phyloP scores from a whole-genome alignment of 345 rosid genomes.

The Aquilaria yunnanensis region DNA sequence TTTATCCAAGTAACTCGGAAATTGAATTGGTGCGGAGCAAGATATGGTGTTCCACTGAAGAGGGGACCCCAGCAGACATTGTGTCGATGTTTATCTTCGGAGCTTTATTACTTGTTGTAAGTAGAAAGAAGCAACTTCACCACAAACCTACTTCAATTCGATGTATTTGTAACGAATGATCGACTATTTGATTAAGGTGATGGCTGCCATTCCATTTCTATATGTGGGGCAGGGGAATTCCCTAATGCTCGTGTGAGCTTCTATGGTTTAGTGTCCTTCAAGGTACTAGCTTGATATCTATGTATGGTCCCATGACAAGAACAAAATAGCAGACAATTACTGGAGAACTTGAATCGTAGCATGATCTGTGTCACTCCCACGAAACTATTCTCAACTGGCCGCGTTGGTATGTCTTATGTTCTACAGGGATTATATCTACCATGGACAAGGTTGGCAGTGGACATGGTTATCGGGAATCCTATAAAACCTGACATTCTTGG shows the following conservation, averaged over 20 bases:
- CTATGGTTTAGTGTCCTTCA: constrained; percentile 48
- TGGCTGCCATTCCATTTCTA: constrained; percentile 36
- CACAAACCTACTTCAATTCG: not conserved
- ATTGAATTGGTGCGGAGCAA: constrained; percentile 31
- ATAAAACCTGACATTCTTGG: constrained; percentile 47
- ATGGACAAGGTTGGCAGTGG: constrained; percentile 60
- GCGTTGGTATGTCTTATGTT: not conserved
- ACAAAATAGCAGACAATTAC: too few relatives aligned
- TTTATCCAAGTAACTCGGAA: too few relatives aligned
- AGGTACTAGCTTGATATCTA: constrained; percentile 23
- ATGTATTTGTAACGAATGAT: not conserved
- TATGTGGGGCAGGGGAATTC: constrained; percentile 23
- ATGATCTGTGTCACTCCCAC: too few relatives aligned
- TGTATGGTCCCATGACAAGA: too few relatives aligned
- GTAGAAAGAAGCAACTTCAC: not conserved
- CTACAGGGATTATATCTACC: constrained; percentile 62
- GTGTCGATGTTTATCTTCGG: constrained; percentile 68
- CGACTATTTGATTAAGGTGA: constrained; percentile 21
- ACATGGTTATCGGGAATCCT: constrained; percentile 42
- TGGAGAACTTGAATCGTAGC: too few relatives aligned
- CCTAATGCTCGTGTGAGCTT: constrained; percentile 47
- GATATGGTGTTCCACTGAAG: constrained; percentile 54
- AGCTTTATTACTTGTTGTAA: constrained; percentile 56
- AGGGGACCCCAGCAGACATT: constrained; percentile 55
- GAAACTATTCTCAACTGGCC: not conserved